Base-by-base conservation (phyloP, 768 basidiomycete species). In the Boletus tylopilopsis region DNA sequence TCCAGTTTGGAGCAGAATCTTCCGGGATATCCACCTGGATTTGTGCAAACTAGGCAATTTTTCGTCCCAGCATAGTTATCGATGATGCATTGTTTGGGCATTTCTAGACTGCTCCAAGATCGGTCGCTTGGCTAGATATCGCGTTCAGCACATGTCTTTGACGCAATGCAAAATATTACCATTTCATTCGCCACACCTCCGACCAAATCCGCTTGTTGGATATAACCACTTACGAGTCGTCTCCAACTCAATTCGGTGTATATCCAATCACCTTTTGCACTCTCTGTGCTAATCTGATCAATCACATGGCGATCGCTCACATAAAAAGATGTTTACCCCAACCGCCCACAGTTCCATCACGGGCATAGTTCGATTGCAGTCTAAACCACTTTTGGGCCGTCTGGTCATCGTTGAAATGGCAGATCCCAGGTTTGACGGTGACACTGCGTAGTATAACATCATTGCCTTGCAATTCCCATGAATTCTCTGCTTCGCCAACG, bases 331-430 rank as follows among this genome's bases (percentile, higher is more conserved):
- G 29, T 48, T 42, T 16, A 54, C 53, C 27, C 48, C 44, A 46
- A 13, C 21, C 40, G 6, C 40, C 22, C 19, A 50, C 23, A 6
- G 29, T 18, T 7, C 53, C 53, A 19, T 42, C 32, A 16, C 40
- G 36, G 10, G 53, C 49, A 19, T 37, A 42, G 19, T 30, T 29
- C 21, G 47, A 18, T 10, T 54, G 44, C 7, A 54, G 27, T 8
- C 16, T 24, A 19, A 43, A 54, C 53, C 53, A 54, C 24, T 13
- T 37, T 12, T 24, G 30, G 15, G 53, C 53, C 21, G 19, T 45
- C 13, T 24, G 18, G 7, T 23, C 6, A 12, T 50, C 41, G 5
- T 6, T 21, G 41, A 54, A 50, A 29, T 7, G 29, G 25, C 42
- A 54, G 12, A 50, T 32, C 22, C 37, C 48, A 19, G 33, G 37